A percentile compares a stretch with the other conserved stretches of the same genome.
Conservation (phyloP, 257 asterid species). For the Solanum piurae region DNA sequence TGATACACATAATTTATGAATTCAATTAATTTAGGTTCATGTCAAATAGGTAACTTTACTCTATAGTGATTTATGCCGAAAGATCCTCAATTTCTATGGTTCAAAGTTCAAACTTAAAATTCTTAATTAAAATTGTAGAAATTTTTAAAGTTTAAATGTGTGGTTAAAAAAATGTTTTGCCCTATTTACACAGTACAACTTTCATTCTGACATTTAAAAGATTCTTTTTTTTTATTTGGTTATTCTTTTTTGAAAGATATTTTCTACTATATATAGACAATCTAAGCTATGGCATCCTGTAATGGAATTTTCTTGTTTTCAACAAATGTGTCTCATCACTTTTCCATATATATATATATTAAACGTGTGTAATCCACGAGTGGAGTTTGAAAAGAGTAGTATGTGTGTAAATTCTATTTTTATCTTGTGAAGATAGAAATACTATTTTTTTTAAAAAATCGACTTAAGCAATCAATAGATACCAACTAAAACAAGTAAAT, state of each 20-base stretch:
- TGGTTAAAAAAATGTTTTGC: background rate
- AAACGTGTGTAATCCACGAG: background rate
- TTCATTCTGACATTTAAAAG: background rate
- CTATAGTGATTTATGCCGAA: background rate
- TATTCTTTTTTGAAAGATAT: background rate
- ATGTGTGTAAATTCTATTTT: too few relatives aligned
- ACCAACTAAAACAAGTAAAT: background rate
- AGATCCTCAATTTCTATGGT: background rate
- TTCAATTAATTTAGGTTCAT: background rate
- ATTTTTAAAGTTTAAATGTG: background rate
- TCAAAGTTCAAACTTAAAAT: background rate
- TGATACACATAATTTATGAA: background rate
- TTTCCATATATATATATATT: too few relatives aligned
- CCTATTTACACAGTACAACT: background rate
- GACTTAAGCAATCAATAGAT: background rate
- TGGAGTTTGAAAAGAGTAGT: rapidly evolving
- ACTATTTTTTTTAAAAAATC: too few relatives aligned
- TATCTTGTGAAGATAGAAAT: too few relatives aligned
- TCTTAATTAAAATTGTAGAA: background rate
- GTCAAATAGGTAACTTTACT: background rate
- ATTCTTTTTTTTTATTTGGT: background rate
- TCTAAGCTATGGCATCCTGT: background rate
- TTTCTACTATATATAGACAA: background rate
- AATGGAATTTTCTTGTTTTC: background rate
- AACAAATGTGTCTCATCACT: background rate